These are phyloP conservation scores for Cryphonectria nitschkei DNA, from an alignment of 2,329 filamentous ascomycete genomes.

Conservation along the genomic window DNA sequence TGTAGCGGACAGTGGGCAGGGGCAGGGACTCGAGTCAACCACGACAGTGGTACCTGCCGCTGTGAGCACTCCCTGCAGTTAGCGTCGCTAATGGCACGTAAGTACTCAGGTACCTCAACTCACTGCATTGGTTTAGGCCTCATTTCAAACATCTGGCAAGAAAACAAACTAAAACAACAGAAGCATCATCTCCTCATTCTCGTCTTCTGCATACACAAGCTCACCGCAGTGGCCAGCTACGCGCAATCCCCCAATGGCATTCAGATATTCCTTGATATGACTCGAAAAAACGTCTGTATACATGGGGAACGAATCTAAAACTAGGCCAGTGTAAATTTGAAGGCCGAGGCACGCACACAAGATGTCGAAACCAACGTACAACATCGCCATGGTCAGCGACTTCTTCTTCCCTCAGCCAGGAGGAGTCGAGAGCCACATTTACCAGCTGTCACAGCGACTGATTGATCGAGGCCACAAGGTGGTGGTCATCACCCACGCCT, in stretches of 20 bases:
- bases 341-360: slow-evolving; percentile 30
- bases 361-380: slow-evolving; percentile 63
- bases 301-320: not conserved
- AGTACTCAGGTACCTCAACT: not conserved
- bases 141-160: not conserved
- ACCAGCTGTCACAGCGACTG: slow-evolving; percentile 94
- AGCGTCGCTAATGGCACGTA: not conserved
- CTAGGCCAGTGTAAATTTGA: too few species aligned
- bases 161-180: not conserved
- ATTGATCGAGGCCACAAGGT: slow-evolving; percentile 98
- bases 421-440: slow-evolving; percentile 97
- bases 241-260: not conserved
- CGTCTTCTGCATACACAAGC: not conserved
- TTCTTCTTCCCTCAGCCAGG: slow-evolving; percentile 99
- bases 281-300: not conserved
- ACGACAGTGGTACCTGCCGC: not conserved
- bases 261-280: slow-evolving; percentile 3
- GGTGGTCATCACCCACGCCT: slow-evolving; percentile 94
- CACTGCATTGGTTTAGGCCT: not conserved
- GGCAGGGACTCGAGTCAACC: too few species aligned
- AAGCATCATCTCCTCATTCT: not conserved
- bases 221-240: not conserved
- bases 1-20: not conserved
- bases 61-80: not conserved
- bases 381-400: slow-evolving; percentile 93